Evolutionary conservation across 2,329 filamentous ascomycete species (phyloP).

Genomic region (Acrodontium crateriforme): DNA sequence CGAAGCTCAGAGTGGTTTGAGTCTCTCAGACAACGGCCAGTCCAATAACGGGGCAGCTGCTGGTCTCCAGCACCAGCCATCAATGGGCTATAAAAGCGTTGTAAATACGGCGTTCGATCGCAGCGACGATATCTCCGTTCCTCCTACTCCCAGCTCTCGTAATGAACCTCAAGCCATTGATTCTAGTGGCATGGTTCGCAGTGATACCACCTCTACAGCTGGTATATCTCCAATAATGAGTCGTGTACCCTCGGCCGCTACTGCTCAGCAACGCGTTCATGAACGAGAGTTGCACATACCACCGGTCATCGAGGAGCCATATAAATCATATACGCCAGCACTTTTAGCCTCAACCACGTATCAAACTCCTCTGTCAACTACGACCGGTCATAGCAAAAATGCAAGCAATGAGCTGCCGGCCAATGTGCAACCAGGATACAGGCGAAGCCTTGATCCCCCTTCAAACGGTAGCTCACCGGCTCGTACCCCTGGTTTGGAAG

Average conservation of each 20-base stretch:
- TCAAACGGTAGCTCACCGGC: slow-evolving; percentile 47
- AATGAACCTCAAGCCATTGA: slow-evolving; percentile 22
- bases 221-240: slow-evolving; percentile 54
- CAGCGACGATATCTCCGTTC: slow-evolving; percentile 38
- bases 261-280: slow-evolving; percentile 27
- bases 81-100: slow-evolving; percentile 34
- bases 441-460: slow-evolving; percentile 45
- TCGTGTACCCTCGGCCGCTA: slow-evolving; percentile 34
- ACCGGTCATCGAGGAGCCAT: slow-evolving; percentile 41
- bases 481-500: slow-evolving; percentile 40
- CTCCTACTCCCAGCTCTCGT: slow-evolving; percentile 37
- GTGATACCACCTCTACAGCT: slow-evolving; percentile 49
- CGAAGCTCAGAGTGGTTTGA: not conserved
- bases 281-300: too few relatives aligned
- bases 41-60: slow-evolving; percentile 1
- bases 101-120: slow-evolving; percentile 54
- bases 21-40: not conserved
- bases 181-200: slow-evolving; percentile 24
- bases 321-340: slow-evolving; percentile 23
- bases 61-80: slow-evolving; percentile 35
- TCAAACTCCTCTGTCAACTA: too few relatives aligned
- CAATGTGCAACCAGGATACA: slow-evolving; percentile 38
- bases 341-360: too few relatives aligned
- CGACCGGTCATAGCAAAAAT: slow-evolving; percentile 28
- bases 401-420: slow-evolving; percentile 18